phyloP scores from a whole-genome alignment of 176 grass and related monocot genomes.

The Carex pumila region DNA sequence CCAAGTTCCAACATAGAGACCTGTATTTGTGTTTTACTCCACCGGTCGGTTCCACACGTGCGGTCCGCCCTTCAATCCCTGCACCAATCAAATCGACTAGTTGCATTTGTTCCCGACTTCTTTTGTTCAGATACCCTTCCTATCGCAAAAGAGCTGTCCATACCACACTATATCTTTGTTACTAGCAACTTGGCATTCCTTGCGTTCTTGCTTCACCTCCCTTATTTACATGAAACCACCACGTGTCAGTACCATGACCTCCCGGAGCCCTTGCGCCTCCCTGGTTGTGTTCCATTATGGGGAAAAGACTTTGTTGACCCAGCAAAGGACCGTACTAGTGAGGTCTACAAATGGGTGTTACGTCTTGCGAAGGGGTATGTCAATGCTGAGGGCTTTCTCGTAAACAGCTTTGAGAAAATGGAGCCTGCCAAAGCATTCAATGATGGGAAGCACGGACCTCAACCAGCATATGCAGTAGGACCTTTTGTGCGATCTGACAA shows the following conservation, averaged over 20 bases:
- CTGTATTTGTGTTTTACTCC: not conserved
- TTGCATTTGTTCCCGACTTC: conserved; percentile 27
- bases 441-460: conserved; percentile 10
- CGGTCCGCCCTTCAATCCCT: conserved; percentile 4
- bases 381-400: conserved; percentile 32
- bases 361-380: not conserved
- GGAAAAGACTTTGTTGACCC: conserved; percentile 24
- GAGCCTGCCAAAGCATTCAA: conserved; percentile 33
- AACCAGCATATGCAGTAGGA: conserved; percentile 33
- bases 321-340: not conserved
- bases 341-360: conserved; percentile 9
- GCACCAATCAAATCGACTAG: not conserved
- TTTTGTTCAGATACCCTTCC: conserved; percentile 20
- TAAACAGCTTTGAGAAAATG: conserved; percentile 36
- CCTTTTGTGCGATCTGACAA: conserved; percentile 19
- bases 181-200: conserved; percentile 14
- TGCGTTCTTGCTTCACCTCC: conserved; percentile 4
- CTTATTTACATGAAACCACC: conserved; percentile 21
- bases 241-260: conserved; percentile 27
- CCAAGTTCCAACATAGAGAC: not conserved
- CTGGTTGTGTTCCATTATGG: conserved; percentile 32
- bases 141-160: conserved; percentile 16
- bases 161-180: conserved; percentile 25
- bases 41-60: conserved; percentile 4
- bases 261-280: conserved; percentile 22